Evolutionary conservation across 2,329 filamentous ascomycete genomes (phyloP), one percentile per base, ranked within the genome.

Genomic region (Pseudocercospora musae): DNA sequence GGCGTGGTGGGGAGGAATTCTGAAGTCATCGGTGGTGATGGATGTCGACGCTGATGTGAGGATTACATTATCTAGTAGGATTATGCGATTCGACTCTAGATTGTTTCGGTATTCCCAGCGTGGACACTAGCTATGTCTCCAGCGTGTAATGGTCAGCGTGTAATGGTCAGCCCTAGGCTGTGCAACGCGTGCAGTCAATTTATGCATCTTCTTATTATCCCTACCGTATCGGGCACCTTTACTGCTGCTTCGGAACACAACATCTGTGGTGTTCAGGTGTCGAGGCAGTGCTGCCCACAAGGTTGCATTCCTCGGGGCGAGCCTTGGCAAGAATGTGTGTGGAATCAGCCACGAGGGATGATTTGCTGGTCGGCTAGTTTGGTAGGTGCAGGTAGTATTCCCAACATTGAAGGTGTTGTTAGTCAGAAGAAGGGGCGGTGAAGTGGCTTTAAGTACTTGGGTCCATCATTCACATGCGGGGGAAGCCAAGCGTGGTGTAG

Each of bases 341-440:
- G 46, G 27, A 49, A 21, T 49, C 18, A 25, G 46, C 46, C 10
- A 27, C 9, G 9, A n/a, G n/a, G n/a, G n/a, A n/a, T n/a, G n/a
- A n/a, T n/a, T n/a, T n/a, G n/a, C n/a, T n/a, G n/a, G n/a, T n/a
- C n/a, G n/a, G n/a, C n/a, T n/a, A n/a, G n/a, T n/a, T n/a, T n/a
- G n/a, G n/a, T n/a, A n/a, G 27, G 59, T 62, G 59, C 59, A 58
- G 46, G 54, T 62, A 23, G 25, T 52, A 50, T 31, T 52, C 57
- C 25, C 57, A 58, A 58, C 57, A 37, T 21, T 20, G 40, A 27
- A 23, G 57, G n/a, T 52, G 48, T 52, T n/a, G n/a, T n/a, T n/a
- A n/a, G n/a, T n/a, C 10, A 25, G 46, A 37, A 58, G 57, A 10
- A 55, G 27, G 27, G 57, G 57, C 57, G 57, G 57, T 58, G 57